These are phyloP conservation scores for Astragalus glycyphyllos DNA, from an alignment of 306 rosid species.

Conservation along the genomic window DNA sequence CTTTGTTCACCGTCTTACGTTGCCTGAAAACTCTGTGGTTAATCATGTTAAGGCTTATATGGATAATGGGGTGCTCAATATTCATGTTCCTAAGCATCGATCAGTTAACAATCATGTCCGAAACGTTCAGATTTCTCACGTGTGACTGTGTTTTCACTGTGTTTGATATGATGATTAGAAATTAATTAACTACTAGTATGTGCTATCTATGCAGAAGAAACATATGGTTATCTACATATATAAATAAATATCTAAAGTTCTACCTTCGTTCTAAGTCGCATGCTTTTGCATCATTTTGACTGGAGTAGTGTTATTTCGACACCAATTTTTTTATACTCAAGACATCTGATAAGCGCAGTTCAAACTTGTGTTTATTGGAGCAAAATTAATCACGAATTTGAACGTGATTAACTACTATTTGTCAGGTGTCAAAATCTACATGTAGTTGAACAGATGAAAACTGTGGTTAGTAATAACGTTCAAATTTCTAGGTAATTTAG, in stretches of 20 bases:
- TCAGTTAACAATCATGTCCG: conserved; percentile 21
- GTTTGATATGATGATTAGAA: not conserved
- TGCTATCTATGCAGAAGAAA: not conserved
- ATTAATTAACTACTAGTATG: not conserved
- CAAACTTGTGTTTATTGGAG: no score
- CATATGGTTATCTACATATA: not conserved
- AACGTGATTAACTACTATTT: no score
- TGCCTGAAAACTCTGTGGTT: conserved; percentile 53
- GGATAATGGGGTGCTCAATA: conserved; percentile 57
- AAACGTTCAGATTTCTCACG: conserved; percentile 38
- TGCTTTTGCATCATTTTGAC: not conserved
- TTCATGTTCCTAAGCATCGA: conserved; percentile 55
- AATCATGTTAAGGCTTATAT: conserved; percentile 48
- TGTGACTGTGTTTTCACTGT: not conserved
- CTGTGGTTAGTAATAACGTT: no score
- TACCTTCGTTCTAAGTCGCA: not conserved
- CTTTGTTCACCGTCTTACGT: conserved; percentile 48
- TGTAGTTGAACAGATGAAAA: no score
- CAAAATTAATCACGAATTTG: no score
- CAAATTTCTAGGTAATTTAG: no score
- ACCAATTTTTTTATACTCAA: no score
- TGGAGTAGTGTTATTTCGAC: no score
- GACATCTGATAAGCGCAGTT: no score
- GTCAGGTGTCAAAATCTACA: no score
- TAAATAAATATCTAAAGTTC: conserved; percentile 15